Evolutionary conservation across 148 eudicot species (phyloP).

Genomic region (Nyssa sinensis): DNA sequence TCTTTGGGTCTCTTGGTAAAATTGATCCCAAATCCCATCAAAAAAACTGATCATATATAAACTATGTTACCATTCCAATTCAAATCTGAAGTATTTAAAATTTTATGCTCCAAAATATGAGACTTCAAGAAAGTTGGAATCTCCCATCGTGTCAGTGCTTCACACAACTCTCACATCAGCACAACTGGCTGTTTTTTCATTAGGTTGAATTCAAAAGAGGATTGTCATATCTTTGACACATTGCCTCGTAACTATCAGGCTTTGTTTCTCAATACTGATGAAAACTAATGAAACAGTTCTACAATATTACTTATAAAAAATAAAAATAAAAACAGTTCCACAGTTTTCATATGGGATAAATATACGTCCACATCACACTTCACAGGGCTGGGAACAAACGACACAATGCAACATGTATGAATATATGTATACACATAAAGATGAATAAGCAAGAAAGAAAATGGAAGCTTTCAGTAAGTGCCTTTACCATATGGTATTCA

Average conservation of each 20-base stretch:
- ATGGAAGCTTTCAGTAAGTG: background rate
- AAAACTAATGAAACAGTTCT: background rate
- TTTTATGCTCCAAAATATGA: background rate
- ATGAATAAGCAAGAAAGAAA: conserved; percentile 1
- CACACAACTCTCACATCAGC: too few species aligned
- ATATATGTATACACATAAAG: background rate
- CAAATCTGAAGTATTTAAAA: background rate
- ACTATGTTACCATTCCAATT: background rate
- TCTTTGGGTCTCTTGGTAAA: background rate
- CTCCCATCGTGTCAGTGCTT: background rate
- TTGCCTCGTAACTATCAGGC: background rate
- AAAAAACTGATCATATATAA: background rate
- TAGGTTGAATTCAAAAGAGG: background rate
- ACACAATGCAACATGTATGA: background rate
- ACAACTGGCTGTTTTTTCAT: background rate
- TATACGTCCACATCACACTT: background rate
- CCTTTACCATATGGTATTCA: conserved; percentile 89
- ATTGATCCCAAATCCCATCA: background rate
- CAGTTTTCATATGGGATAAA: background rate
- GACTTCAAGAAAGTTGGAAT: background rate
- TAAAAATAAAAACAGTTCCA: background rate
- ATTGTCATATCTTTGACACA: background rate
- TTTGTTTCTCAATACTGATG: background rate
- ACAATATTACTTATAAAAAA: background rate
- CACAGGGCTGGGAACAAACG: conserved; percentile 6